Conservation (phyloP, 2,329 filamentous ascomycete species). For the Ophiostoma piceae region DNA sequence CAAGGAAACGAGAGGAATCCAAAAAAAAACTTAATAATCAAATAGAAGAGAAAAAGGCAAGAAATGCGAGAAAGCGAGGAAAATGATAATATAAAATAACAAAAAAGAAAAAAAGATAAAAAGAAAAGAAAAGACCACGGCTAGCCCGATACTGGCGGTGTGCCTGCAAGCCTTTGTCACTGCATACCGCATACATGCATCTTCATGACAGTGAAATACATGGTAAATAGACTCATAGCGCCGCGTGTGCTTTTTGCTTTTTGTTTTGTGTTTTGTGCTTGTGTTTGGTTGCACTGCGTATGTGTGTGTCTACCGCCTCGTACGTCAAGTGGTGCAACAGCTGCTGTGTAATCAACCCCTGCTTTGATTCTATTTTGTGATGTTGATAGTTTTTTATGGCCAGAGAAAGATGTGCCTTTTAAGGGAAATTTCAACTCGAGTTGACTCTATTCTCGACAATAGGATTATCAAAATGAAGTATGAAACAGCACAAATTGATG, state of each 20-base stretch:
- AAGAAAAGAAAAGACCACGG: background rate
- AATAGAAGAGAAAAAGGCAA: background rate
- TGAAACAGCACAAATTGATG: no score
- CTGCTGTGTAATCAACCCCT: background rate
- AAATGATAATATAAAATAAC: background rate
- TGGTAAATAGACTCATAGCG: background rate
- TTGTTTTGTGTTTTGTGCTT: slow-evolving; percentile 1
- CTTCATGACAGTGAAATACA: background rate
- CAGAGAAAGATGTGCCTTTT: no score
- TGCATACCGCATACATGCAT: background rate
- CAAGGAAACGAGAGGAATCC: no score
- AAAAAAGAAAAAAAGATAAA: background rate
- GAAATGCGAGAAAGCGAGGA: background rate
- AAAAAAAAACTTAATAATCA: background rate
- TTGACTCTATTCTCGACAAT: no score
- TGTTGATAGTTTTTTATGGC: no score
- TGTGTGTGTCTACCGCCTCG: slow-evolving; percentile 1
- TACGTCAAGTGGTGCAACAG: slow-evolving; percentile 13
- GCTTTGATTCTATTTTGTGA: background rate
- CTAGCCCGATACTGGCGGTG: slow-evolving; percentile 4
- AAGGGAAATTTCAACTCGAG: no score
- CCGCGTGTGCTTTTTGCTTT: background rate
- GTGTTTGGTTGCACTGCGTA: background rate
- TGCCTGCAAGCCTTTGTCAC: slow-evolving; percentile 1
- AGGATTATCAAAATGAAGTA: no score